Base-by-base conservation (phyloP, 176 grass and related monocot genomes). In the Musa beccarii region DNA sequence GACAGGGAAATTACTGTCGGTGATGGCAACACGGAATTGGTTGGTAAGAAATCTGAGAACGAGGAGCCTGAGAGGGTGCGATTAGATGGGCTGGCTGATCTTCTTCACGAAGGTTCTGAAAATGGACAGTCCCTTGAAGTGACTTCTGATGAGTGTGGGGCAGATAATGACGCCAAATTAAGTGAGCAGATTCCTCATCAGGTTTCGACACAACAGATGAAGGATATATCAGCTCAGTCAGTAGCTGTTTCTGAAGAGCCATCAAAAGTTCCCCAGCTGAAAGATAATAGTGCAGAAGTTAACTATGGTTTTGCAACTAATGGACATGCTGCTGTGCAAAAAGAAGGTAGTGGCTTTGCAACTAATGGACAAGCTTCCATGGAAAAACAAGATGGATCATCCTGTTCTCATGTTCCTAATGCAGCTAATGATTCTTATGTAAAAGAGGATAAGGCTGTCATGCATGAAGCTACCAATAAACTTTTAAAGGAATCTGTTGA, bases 401-500 rank as follows among this genome's bases (percentile, higher is more conserved):
- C 71, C 13, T 21, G 61, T 5, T 43, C 34, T 57, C 17, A 13
- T 57, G 21, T 24, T 21, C 25, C 51, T 21, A 24, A 8, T 26
- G 11, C 21, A 73, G 4, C 21, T 73, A 15, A 22, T 49, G 74
- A 59, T 8, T 2, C 10, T 57, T 15, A n/a, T 55, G 21, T 16
- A 21, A 76, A 76, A 11, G 55, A 63, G 50, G 16, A 43, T 55
- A 63, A 26, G 29, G 74, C 2, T 19, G 54, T 61, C 20, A 73
- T 25, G 9, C 71, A 11, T 13, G 52, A 50, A 24, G 5, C 20
- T 11, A 75, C 16, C 9, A 59, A 22, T 17, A 34, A 72, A 52
- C 2, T 53, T 50, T 54, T 62, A 22, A 62, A 79, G 15, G 83
- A 90, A 55, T 63, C 85, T 83, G 79, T 92, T 54, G 89, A 96